These are phyloP conservation scores for Cocos nucifera DNA, from an alignment of 176 grass and related monocot species.

Conservation along the genomic window DNA sequence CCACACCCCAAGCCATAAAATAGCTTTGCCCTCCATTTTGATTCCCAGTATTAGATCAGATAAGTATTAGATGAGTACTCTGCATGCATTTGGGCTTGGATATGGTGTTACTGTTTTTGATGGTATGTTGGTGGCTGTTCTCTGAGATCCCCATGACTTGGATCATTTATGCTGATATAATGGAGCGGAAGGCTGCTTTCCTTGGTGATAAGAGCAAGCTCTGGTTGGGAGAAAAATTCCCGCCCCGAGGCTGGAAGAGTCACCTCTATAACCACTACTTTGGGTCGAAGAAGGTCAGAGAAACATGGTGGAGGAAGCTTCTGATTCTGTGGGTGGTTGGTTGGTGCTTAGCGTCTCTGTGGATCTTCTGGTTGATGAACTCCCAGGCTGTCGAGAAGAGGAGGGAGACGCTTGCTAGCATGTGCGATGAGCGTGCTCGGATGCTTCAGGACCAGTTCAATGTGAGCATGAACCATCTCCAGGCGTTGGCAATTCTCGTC, in stretches of 20 bases:
- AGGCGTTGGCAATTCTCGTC: conserved; percentile 89
- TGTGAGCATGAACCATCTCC: conserved; percentile 96
- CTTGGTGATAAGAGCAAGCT: conserved; percentile 30
- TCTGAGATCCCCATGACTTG: conserved; percentile 36
- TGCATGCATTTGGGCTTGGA: conserved; percentile 15
- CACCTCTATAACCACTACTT: conserved; percentile 47
- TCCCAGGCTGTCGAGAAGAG: conserved; percentile 40
- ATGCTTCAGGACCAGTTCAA: conserved; percentile 99
- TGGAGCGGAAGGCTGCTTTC: conserved; percentile 29
- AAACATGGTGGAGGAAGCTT: conserved; percentile 34
- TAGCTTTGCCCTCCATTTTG: background rate
- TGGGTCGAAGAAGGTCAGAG: conserved; percentile 24
- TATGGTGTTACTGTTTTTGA: conserved; percentile 6
- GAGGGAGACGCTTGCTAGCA: conserved; percentile 56
- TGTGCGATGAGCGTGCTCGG: conserved; percentile 89
- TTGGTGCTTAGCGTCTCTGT: conserved; percentile 10
- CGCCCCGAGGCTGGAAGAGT: conserved; percentile 30
- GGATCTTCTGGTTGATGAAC: conserved; percentile 27
- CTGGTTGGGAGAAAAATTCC: conserved; percentile 39
- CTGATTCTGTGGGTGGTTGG: conserved; percentile 35
- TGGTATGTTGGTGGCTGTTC: conserved; percentile 11
- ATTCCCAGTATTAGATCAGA: no score
- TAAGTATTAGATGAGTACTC: conserved; percentile 8
- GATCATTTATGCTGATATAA: conserved; percentile 38
- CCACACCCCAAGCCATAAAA: background rate